Base-by-base conservation (phyloP, 345 rosid species). In the Camelina neglecta region DNA sequence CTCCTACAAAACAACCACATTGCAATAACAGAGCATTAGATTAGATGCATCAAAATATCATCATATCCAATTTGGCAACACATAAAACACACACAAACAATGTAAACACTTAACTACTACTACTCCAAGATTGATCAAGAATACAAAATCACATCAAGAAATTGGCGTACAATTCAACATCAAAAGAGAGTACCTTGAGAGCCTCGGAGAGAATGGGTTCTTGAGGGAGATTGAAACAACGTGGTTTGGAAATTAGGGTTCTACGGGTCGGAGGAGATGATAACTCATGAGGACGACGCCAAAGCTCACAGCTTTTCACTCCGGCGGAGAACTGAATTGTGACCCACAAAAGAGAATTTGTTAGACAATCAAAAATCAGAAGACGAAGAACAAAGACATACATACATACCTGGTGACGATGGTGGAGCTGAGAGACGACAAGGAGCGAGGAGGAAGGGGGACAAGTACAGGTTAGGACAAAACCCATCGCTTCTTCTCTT, bases 201-300 rank as follows among this genome's bases (percentile, higher is more conserved):
- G 82, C 79, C 33, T 79, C 82, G 1, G 79, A 62, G 79, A 79
- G 72, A 35, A 79, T 63, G 47, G 82, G 82, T 74, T 79, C 79
- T 49, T 74, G 75, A 47, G 82, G 82, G 56, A 79, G 79, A 74
- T 74, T 79, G 79, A 79, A 74, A 41, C 82, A 79, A 50, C 53
- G 21, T 35, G 74, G 33, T 53, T 67, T 78, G 39, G 68, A n/a
- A 54, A 73, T 36, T 54, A 73, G 74, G 74, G 45, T 24, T 73
- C 54, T 44, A 33, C 81, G 81, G 10, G 49, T 66, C 59, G 69
- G 69, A 39, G 55, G 42, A 31, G 35, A 39, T 8, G 42, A 38
- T 9, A 39, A 7, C 16, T 6, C 29, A 26, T 26, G 81, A 58
- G 33, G 39, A 51, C 69, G 54, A 44, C 16, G 1, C n/a, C 26